Evolutionary conservation across 2,329 filamentous ascomycete species (phyloP), one percentile per base, ranked within the genome.

Genomic region (Cercospora janseana): DNA sequence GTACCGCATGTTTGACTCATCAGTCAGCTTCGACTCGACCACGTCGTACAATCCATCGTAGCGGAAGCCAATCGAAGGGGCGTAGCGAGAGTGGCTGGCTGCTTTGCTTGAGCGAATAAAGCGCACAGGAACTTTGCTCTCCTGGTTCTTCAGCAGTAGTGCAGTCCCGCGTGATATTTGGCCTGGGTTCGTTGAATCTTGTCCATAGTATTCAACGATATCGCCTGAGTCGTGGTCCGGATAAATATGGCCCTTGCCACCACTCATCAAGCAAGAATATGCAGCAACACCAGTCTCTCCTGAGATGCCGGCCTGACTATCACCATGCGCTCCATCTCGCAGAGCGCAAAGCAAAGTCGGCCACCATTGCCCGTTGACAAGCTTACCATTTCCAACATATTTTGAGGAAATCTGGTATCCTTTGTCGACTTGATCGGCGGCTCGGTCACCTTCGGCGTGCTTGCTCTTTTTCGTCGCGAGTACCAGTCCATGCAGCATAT

Each of bases 1-100:
- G 58, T 77, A 71, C 15, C 72, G 69, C 2, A 70, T 69, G 57
- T 76, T 67, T 1, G 71, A 20, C 3, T 57, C 26, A 46, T 80
- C 70, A 1, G 75, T 27, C 0, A 71, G 46, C 51, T 73, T 61
- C 40, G 67, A 69, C 2, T 51, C 60, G 0, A 64, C 66, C 4
- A 82, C 72, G 4, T 66, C 60, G 54, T 83, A 83, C 0, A 82
- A 61, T 0, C 80, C 80, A 60, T 83, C 79, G 45, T 82, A 82
- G 2, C 80, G 66, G n/a, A 79, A 69, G 0, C 79, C 79, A 7
- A 66, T 53, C 1, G 60, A 51, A 0, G 80, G 80, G 0, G 74
- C 68, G 46, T 72, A 79, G 0, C 49, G 54, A 13, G 72, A 72
- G 7, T 64, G 62, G 24, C 16, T 10, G 7, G 35, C 13, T 2